These are phyloP conservation scores for Elsinoe australis DNA, from an alignment of 2,329 filamentous ascomycete genomes.

Conservation along the genomic window DNA sequence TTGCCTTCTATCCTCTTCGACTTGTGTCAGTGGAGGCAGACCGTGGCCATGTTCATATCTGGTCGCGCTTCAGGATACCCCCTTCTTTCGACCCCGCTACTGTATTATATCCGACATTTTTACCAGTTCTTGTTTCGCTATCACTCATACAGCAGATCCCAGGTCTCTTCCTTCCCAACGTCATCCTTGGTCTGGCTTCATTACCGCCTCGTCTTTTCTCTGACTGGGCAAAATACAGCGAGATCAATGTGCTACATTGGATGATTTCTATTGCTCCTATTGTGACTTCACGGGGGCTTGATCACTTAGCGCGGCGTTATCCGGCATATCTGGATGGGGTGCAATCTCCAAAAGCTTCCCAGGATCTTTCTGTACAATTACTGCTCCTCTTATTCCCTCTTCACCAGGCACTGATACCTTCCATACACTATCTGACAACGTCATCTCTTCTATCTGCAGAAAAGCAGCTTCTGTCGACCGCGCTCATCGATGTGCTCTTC, in stretches of 20 bases:
- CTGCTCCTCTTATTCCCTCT: slow-evolving; percentile 68
- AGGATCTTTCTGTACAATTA: slow-evolving; percentile 44
- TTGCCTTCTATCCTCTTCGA: slow-evolving; percentile 34
- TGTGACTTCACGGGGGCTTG: slow-evolving; percentile 42
- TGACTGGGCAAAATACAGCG: slow-evolving; percentile 47
- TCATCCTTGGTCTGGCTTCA: slow-evolving; percentile 71
- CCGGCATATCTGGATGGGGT: slow-evolving; percentile 31
- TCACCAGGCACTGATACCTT: slow-evolving; percentile 66
- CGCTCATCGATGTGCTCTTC: slow-evolving; percentile 72
- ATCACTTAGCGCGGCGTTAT: slow-evolving; percentile 31
- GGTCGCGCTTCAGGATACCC: slow-evolving; percentile 51
- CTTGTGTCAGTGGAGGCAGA: slow-evolving; percentile 24
- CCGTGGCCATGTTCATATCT: slow-evolving; percentile 16
- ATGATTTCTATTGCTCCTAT: slow-evolving; percentile 64
- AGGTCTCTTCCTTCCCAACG: slow-evolving; percentile 63
- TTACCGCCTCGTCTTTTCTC: slow-evolving; percentile 68
- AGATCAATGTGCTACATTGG: slow-evolving; percentile 70
- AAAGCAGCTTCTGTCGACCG: slow-evolving; percentile 75
- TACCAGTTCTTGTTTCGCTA: slow-evolving; percentile 70
- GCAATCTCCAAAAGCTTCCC: slow-evolving; percentile 27
- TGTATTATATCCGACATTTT: slow-evolving; percentile 71
- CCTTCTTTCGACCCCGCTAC: slow-evolving; percentile 83
- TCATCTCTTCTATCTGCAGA: slow-evolving; percentile 84
- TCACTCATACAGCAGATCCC: slow-evolving; percentile 59
- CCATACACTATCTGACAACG: slow-evolving; percentile 73